Evolutionary conservation across 2,329 filamentous ascomycete genomes (phyloP).

Genomic region (Diaporthe eres): DNA sequence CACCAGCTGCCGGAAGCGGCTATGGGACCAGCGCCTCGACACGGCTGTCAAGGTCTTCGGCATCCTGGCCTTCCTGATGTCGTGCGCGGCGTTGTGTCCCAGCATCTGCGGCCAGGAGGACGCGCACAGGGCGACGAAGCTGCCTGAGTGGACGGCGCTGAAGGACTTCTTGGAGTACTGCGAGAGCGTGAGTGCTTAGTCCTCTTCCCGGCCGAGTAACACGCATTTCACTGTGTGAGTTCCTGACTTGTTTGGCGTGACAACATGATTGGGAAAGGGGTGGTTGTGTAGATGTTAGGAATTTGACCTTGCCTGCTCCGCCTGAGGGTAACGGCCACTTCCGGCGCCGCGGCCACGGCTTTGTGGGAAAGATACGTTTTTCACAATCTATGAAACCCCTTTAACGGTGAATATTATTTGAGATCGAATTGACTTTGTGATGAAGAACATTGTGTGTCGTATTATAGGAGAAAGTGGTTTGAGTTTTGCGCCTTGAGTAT

Average conservation of each 20-base stretch:
- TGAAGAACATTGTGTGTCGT: too few relatives aligned
- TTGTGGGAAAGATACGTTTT: too few relatives aligned
- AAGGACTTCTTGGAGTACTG: background rate
- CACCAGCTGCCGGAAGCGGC: background rate
- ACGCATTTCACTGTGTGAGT: accelerated
- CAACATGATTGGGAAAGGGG: background rate
- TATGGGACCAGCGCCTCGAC: background rate
- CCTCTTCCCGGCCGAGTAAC: background rate
- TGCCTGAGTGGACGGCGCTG: background rate
- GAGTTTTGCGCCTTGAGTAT: too few relatives aligned
- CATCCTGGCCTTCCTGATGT: background rate
- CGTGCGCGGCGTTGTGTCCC: background rate
- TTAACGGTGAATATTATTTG: too few relatives aligned
- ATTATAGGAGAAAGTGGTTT: too few relatives aligned
- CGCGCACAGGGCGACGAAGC: background rate
- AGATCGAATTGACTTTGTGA: too few relatives aligned
- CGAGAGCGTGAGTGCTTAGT: background rate
- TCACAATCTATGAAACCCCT: background rate
- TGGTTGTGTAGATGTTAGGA: background rate
- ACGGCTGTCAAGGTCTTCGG: background rate
- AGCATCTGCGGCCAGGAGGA: background rate
- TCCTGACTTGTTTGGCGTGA: background rate
- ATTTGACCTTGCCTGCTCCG: background rate
- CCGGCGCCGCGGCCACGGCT: too few relatives aligned
- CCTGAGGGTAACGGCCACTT: background rate